These are phyloP conservation scores for Phoma sp. DNA, from an alignment of 2,329 filamentous ascomycete genomes.

Conservation along the genomic window DNA sequence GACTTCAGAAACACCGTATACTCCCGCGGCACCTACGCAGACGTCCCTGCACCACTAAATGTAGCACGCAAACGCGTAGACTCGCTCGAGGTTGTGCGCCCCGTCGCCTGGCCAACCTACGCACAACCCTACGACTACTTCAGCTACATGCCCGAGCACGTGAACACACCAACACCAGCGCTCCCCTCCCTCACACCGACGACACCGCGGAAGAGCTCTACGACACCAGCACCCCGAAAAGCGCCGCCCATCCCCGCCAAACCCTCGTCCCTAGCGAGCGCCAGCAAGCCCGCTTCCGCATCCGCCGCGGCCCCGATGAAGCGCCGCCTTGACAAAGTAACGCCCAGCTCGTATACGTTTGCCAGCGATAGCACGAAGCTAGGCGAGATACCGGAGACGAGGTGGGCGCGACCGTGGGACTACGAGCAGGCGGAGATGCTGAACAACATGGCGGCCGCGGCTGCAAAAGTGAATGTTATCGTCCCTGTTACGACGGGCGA, in stretches of 20 bases:
- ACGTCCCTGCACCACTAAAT: not conserved
- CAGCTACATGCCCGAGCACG: constrained; percentile 19
- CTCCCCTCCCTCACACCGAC: constrained; percentile 23
- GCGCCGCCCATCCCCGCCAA: constrained; percentile 14
- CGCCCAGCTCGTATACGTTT: constrained; percentile 52
- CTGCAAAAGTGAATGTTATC: constrained; percentile 3
- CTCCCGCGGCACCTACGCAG: not conserved
- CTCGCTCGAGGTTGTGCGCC: constrained; percentile 29
- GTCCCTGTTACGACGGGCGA: not conserved
- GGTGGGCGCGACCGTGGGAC: constrained; percentile 53
- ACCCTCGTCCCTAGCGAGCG: constrained; percentile 6
- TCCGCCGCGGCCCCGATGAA: constrained; percentile 17
- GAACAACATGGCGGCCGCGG: constrained; percentile 48
- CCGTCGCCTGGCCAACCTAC: constrained; percentile 10
- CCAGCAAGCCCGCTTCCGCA: not conserved
- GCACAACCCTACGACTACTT: constrained; percentile 20
- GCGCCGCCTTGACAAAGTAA: constrained; percentile 44
- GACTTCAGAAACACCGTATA: constrained; percentile 3
- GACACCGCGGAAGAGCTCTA: constrained; percentile 14
- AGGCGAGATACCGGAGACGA: constrained; percentile 55
- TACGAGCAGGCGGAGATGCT: constrained; percentile 50
- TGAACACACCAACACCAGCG: constrained; percentile 23
- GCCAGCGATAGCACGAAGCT: constrained; percentile 56
- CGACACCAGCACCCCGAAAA: not conserved
- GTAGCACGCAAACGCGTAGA: constrained; percentile 23